Evolutionary conservation across 306 rosid genomes (phyloP).

Genomic region (Acacia melanoxylon): DNA sequence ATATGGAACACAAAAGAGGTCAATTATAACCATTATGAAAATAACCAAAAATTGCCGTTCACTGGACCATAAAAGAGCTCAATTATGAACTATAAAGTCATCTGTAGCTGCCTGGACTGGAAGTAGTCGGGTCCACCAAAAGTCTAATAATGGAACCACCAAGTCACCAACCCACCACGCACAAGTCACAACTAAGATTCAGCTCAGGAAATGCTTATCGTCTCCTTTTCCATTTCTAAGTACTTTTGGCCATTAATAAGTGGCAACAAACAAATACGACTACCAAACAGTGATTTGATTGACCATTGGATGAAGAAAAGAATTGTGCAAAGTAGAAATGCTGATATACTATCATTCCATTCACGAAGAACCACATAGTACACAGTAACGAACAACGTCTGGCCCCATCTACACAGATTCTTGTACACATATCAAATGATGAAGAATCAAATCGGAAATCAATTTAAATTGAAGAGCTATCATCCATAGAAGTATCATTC

Average conservation of each 20-base stretch:
- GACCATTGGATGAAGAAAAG: slow-evolving; percentile 34
- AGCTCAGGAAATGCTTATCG: slow-evolving; percentile 39
- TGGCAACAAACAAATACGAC: slow-evolving; percentile 49
- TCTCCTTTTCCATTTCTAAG: slow-evolving; percentile 39
- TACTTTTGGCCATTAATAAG: slow-evolving; percentile 43
- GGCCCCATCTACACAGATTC: slow-evolving; percentile 50
- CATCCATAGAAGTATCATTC: slow-evolving; percentile 45
- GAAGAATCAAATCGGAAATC: slow-evolving; percentile 55
- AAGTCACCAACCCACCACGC: slow-evolving; percentile 31
- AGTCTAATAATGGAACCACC: slow-evolving; percentile 53
- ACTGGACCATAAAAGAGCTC: neutral
- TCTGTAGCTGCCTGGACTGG: slow-evolving; percentile 19
- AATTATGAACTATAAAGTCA: slow-evolving; percentile 18
- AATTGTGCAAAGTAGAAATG: slow-evolving; percentile 28
- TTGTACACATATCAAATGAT: slow-evolving; percentile 51
- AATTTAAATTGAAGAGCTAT: slow-evolving; percentile 37
- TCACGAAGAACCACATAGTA: slow-evolving; percentile 41
- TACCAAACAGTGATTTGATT: slow-evolving; percentile 38
- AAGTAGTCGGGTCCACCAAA: slow-evolving; percentile 29
- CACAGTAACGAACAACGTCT: slow-evolving; percentile 42
- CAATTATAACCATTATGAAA: slow-evolving; percentile 10
- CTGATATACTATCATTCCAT: slow-evolving; percentile 36
- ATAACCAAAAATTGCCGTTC: neutral
- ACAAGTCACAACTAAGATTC: slow-evolving; percentile 42
- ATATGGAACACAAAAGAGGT: neutral